Percentiles rank a stretch among this genome's conserved stretches.
Conservation (phyloP, 2,329 filamentous ascomycete genomes). For the Paecilomyces fulvus region DNA sequence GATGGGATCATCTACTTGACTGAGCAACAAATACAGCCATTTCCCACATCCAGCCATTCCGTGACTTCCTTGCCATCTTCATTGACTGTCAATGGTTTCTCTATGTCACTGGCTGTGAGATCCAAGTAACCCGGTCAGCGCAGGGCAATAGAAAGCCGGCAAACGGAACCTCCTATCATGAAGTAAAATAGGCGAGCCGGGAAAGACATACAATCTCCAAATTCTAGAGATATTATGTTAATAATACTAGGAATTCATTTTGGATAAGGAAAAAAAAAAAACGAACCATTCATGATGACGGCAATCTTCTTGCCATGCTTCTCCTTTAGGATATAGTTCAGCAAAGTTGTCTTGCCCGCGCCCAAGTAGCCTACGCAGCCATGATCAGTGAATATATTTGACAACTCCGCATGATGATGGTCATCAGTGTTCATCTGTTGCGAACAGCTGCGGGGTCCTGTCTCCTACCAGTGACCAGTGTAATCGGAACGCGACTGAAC, state of each 20-base stretch:
- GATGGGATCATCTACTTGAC: conserved; percentile 61
- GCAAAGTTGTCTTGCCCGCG: conserved; percentile 85
- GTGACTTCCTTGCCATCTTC: conserved; percentile 74
- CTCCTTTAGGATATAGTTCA: conserved; percentile 93
- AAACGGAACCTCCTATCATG: not conserved
- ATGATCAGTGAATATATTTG: conserved; percentile 5
- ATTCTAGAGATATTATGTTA: conserved; percentile 47
- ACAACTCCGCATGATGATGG: not conserved
- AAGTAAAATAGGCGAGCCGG: not conserved
- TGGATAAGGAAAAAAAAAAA: not conserved
- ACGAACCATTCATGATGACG: conserved; percentile 82
- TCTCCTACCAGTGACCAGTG: conserved; percentile 41
- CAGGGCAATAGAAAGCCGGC: conserved; percentile 2
- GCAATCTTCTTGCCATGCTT: conserved; percentile 97
- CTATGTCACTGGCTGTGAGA: conserved; percentile 71
- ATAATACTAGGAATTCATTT: not conserved
- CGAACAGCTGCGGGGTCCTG: not conserved
- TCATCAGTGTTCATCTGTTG: not conserved
- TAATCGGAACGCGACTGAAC: conserved; percentile 40
- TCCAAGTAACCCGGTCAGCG: not conserved
- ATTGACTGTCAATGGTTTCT: conserved; percentile 88
- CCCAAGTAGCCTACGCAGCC: conserved; percentile 71
- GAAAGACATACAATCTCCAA: conserved; percentile 61
- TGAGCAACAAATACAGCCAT: conserved; percentile 95
- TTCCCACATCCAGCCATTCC: conserved; percentile 93